Evolutionary conservation across 192 early-diverging fungal genomes (phyloP), one percentile per base, ranked within the genome.

Genomic region (Backusella luteola): DNA sequence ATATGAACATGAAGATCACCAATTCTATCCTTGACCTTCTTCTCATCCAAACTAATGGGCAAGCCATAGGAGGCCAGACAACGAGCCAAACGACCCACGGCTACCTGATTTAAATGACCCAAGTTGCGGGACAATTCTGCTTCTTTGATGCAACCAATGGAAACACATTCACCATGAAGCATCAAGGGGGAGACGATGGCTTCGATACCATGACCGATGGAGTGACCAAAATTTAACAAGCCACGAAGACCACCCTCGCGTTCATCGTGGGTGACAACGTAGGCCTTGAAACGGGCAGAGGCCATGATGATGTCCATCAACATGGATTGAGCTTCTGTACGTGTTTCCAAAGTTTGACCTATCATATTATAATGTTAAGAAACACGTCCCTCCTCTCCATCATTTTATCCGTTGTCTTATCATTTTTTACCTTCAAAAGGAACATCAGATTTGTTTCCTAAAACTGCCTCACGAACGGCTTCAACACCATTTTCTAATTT

Each of bases 141-240:
- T 81, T 99, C 98, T 66, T 95, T 90, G 52, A 98, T 93, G 86
- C 96, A 95, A 21, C 98, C 98, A 29, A 99, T 90, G 1, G 98
- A 88, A 14, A 99, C 93, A 77, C 96, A 98, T 87, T 99, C 98
- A 66, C 98, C 98, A 78, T 99, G 96, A 74, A 98, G 90, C 78
- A 98, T 77, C 59, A 93, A 88, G 9, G 96, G 96, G 19, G 93
- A 89, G 68, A 97, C 84, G 26, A 97, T 89, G 34, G 94, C 96
- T 84, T 99, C 98, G 66, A 97, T 96, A 49, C 95, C 98, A 66
- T 99, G 98, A 44, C 98, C 98, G 66, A 99, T 91, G 6, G 96
- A 90, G 83, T 99, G 98, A 9, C 98, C 98, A 87, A 97, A 99
- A 79, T 99, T 99, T 42, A 99, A 90, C 66, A 99, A 81, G 17